Evolutionary conservation across 441 rosid genomes (phyloP).

Genomic region (Brassica balearica): DNA sequence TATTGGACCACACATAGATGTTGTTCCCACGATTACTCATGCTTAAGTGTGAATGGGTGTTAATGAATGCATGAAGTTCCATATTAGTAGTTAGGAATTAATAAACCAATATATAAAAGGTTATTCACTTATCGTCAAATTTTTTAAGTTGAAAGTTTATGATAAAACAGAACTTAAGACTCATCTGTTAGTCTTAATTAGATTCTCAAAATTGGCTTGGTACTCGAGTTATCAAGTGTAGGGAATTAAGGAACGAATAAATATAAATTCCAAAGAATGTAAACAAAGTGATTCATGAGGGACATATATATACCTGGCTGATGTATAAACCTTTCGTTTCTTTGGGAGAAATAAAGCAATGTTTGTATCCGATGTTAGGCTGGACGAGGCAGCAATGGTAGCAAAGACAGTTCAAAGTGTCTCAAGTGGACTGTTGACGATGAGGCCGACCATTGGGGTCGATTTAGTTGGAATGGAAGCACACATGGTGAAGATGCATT

Average conservation of each 20-base stretch:
- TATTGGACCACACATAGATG: too few relatives aligned
- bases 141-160: too few relatives aligned
- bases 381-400: neutral
- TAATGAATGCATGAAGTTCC: too few relatives aligned
- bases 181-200: neutral
- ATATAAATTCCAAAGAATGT: neutral
- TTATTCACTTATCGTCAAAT: too few relatives aligned
- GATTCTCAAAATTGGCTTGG: neutral
- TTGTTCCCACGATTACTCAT: too few relatives aligned
- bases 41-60: too few relatives aligned
- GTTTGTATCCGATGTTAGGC: too few relatives aligned
- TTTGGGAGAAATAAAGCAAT: neutral
- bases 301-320: neutral
- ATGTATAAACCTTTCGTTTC: neutral
- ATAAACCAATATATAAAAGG: too few relatives aligned
- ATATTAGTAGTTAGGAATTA: too few relatives aligned
- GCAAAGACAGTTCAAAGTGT: neutral
- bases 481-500: neutral
- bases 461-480: slow-evolving; percentile 11
- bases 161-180: too few relatives aligned
- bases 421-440: neutral
- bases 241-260: neutral
- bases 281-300: too few relatives aligned
- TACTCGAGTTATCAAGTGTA: neutral
- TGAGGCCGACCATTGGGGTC: neutral